phyloP scores from a whole-genome alignment of 2,329 filamentous ascomycete genomes.

The Penicillium expansum region DNA sequence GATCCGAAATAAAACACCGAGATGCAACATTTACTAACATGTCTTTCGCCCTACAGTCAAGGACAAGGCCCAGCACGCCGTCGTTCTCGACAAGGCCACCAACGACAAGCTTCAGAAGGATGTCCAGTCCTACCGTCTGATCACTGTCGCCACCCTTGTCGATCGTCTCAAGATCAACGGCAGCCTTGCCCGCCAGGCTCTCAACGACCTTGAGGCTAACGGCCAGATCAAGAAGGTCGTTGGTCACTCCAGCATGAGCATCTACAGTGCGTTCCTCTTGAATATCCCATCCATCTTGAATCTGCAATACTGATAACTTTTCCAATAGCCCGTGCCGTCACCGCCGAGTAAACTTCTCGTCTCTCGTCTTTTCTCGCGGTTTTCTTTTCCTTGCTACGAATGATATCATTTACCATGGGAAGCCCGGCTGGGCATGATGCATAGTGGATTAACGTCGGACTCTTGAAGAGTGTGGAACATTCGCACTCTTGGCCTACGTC shows the following conservation, averaged over 20 bases:
- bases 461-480: slow-evolving; percentile 32
- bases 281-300: background rate
- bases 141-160: slow-evolving; percentile 97
- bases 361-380: slow-evolving; percentile 37
- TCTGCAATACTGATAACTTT: slow-evolving; percentile 8
- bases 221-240: slow-evolving; percentile 98
- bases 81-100: slow-evolving; percentile 97
- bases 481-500: slow-evolving; percentile 31
- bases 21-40: slow-evolving; percentile 17
- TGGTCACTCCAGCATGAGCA: slow-evolving; percentile 93
- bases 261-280: slow-evolving; percentile 73
- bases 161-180: slow-evolving; percentile 99
- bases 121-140: slow-evolving; percentile 99
- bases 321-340: slow-evolving; percentile 42
- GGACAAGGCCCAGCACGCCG: slow-evolving; percentile 99
- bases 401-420: slow-evolving; percentile 40
- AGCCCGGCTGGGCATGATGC: slow-evolving; percentile 40
- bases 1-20: slow-evolving; percentile 5
- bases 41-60: slow-evolving; percentile 67
- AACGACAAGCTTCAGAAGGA: slow-evolving; percentile 99
- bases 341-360: slow-evolving; percentile 44
- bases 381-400: slow-evolving; percentile 39
- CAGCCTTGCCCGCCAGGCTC: slow-evolving; percentile 84
- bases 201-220: slow-evolving; percentile 94
- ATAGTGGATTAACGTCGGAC: slow-evolving; percentile 31